Evolutionary conservation across 352 stramenopile species (phyloP).

Genomic region (Blastocystis sp.): DNA sequence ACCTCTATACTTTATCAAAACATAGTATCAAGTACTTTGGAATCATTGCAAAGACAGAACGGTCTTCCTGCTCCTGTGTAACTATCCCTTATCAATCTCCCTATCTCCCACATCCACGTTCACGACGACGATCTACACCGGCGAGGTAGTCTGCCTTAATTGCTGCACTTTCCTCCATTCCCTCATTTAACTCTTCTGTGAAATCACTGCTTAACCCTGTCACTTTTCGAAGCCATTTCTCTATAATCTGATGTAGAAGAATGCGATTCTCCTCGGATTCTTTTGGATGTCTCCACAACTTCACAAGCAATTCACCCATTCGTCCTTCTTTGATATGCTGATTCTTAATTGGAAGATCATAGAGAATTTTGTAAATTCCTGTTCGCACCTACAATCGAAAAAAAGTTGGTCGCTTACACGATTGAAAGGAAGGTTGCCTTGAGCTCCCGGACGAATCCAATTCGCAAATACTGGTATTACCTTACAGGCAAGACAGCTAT

Average conservation of each 20-base stretch:
- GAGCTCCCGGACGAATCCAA: conserved; percentile 14
- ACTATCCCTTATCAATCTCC: neutral
- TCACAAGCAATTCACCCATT: conserved; percentile 50
- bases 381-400: neutral
- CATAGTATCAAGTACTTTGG: neutral
- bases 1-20: neutral
- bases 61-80: conserved; percentile 39
- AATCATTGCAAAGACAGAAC: conserved; percentile 44
- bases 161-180: conserved; percentile 14
- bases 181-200: conserved; percentile 37
- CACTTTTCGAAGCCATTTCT: conserved; percentile 58
- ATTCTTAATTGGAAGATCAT: conserved; percentile 17
- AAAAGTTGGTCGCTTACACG: neutral
- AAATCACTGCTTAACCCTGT: conserved; percentile 7
- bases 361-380: conserved; percentile 18
- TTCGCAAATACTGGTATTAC: conserved; percentile 29
- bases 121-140: neutral
- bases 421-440: conserved; percentile 38
- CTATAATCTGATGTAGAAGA: conserved; percentile 48
- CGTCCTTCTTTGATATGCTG: conserved; percentile 32
- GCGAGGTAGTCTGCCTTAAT: conserved; percentile 17
- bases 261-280: conserved; percentile 32
- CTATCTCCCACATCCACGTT: neutral
- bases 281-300: conserved; percentile 41
- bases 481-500: conserved; percentile 34